Percentiles rank a stretch among this genome's conserved stretches.
phyloP scores from a whole-genome alignment of 495 filamentous ascomycete species.

The Tuber borchii region DNA sequence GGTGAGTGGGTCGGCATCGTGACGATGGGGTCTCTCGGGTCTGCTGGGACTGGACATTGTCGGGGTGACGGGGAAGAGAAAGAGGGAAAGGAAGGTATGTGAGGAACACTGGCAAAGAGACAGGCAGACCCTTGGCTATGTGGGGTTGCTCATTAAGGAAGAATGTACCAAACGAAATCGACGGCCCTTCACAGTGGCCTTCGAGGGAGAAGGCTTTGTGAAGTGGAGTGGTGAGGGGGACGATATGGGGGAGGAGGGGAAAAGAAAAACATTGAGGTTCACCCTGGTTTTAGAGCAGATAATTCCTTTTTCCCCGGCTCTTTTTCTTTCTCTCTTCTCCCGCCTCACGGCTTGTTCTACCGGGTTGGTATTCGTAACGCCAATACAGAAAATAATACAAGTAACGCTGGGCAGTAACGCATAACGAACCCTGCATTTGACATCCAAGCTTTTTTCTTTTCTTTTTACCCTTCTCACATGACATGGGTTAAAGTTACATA shows the following conservation, averaged over 20 bases:
- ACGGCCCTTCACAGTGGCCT: neutral
- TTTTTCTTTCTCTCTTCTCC: neutral
- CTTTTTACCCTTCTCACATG: neutral
- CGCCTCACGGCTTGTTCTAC: neutral
- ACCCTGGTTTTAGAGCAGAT: neutral
- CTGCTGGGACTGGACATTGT: slow-evolving; percentile 22
- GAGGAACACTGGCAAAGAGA: neutral
- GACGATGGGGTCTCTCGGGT: neutral
- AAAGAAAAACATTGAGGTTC: neutral
- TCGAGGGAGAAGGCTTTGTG: neutral
- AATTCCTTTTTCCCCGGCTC: neutral
- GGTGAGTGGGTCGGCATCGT: slow-evolving; percentile 28
- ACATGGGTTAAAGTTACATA: neutral
- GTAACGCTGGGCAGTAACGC: neutral
- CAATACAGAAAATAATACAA: neutral
- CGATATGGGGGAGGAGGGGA: neutral
- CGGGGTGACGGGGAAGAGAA: neutral
- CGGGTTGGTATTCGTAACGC: neutral
- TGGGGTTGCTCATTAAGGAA: neutral
- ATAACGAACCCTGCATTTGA: neutral
- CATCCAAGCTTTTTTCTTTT: neutral
- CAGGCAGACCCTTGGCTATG: neutral
- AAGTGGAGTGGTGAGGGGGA: neutral
- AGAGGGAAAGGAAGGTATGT: neutral
- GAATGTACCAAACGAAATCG: neutral